These are phyloP conservation scores for Plasmodium sp. DNA, from an alignment of 169 alveolate genomes.

Conservation along the genomic window DNA sequence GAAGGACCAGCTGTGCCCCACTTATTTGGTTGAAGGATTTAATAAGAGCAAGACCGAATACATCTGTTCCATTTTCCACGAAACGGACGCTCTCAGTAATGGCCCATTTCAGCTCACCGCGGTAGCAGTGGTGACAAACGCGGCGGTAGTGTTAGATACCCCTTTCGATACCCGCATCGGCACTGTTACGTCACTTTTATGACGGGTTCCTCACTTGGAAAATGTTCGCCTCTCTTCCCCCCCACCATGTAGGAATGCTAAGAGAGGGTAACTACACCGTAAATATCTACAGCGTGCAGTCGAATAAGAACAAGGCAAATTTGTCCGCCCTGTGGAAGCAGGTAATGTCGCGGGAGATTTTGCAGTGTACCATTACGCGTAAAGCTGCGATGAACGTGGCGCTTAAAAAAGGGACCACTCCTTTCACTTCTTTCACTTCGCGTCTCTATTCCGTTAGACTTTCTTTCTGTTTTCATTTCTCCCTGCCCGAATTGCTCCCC, in stretches of 20 bases:
- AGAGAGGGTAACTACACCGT: background rate
- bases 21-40: constrained; percentile 51
- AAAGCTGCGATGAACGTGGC: background rate
- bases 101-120: background rate
- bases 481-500: background rate
- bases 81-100: constrained; percentile 21
- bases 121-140: background rate
- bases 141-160: background rate
- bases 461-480: background rate
- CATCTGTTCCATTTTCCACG: background rate
- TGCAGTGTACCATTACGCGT: background rate
- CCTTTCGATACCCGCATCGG: background rate
- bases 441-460: background rate
- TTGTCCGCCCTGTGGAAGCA: background rate
- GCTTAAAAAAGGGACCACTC: background rate
- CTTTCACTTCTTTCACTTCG: background rate
- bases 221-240: background rate
- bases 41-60: constrained; percentile 7
- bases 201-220: background rate
- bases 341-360: background rate
- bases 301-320: background rate
- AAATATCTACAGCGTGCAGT: background rate
- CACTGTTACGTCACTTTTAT: background rate
- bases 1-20: constrained; percentile 20
- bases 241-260: background rate